Evolutionary conservation across 305 asterid species (phyloP).

Genomic region (Solanum hybrid): DNA sequence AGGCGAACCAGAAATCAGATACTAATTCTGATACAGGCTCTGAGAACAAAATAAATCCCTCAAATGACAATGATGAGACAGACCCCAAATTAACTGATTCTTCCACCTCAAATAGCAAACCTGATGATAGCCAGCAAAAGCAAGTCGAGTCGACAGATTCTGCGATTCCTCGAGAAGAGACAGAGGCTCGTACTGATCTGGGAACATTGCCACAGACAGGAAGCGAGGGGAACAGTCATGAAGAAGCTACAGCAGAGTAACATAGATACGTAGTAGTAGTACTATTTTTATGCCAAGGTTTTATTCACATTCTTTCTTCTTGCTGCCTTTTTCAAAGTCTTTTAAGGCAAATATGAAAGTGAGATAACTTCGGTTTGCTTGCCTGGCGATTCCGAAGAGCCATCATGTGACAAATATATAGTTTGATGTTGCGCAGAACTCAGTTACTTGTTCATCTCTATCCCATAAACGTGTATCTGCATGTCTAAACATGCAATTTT

Average conservation of each 20-base stretch:
- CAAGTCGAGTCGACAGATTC: constrained; percentile 30
- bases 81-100: constrained; percentile 28
- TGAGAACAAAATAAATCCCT: constrained; percentile 31
- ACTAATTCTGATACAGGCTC: constrained; percentile 21
- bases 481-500: not conserved
- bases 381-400: not conserved
- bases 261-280: not conserved
- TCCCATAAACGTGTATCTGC: not conserved
- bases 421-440: not conserved
- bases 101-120: constrained; percentile 15
- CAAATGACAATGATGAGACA: constrained; percentile 37
- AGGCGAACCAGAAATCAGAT: constrained; percentile 27
- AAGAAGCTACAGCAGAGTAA: constrained; percentile 38
- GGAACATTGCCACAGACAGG: constrained; percentile 61
- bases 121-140: constrained; percentile 14
- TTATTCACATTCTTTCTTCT: not conserved
- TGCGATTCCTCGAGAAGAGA: constrained; percentile 52
- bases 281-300: not conserved
- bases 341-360: constrained; percentile 15
- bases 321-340: constrained; percentile 2
- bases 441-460: not conserved
- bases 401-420: not conserved
- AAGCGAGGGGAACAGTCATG: constrained; percentile 24
- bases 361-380: constrained; percentile 3
- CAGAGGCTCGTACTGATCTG: constrained; percentile 49